Evolutionary conservation across 2,329 filamentous ascomycete species (phyloP), one percentile per base, ranked within the genome.

Genomic region (Calonectria pseudoreteaudii): DNA sequence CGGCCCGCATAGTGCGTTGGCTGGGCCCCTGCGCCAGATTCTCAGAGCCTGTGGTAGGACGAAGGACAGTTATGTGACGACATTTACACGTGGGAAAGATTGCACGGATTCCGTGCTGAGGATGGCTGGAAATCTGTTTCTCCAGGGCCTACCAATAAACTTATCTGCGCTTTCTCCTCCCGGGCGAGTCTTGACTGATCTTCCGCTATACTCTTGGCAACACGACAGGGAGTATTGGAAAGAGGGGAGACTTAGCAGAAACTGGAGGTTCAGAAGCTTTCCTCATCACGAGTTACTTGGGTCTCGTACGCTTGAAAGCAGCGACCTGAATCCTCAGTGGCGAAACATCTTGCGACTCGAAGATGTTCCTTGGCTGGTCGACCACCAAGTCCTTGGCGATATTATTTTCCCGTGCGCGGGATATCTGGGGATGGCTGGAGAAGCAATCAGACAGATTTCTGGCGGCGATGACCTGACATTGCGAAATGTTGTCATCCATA

Each of bases 1-100:
- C 7, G 87, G 88, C 0, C 87, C 88, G 1, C 87, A 89, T 76
- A 84, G 87, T 2, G 87, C 86, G 0, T 83, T 89, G 4, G 85
- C 86, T 60, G 87, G 87, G 0, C 87, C 87, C 0, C 81, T 86
- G 53, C 86, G 86, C 71, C 85, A 88, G 79, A 87, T 87, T 11
- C 49, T 77, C 28, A 69, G 44, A 70, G 30, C 52, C 70, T 7
- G 58, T 56, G 6, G 53, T 34, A 1, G 62, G 58, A n/a, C 13
- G 34, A 47, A 47, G 52, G 69, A 23, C 20, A 71, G 0, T 67
- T 74, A 14, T 75, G 73, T 26, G 44, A 50, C 2, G 65, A 64
- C 30, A 49, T 67, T 7, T 44, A 81, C 8, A 28, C 38, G 23
- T 79, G 81, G 1, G 74, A 74, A 0, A 44, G 74, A 69, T 58